Percentiles rank a stretch among this genome's conserved stretches.
phyloP scores from a whole-genome alignment of 2,329 filamentous ascomycete genomes.

The Juglanconis sp. region DNA sequence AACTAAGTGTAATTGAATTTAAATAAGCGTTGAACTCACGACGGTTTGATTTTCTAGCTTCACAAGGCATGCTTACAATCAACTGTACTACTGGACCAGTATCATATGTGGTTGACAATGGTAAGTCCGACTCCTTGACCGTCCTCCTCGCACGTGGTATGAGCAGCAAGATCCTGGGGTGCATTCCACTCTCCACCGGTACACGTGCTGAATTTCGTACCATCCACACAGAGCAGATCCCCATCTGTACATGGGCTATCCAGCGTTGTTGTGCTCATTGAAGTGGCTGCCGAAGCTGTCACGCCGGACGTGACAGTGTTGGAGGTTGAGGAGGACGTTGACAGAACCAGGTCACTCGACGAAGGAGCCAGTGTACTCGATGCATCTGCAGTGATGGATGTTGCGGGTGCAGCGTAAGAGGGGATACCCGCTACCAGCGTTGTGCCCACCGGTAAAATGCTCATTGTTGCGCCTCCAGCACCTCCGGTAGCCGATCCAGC shows the following conservation, averaged over 20 bases:
- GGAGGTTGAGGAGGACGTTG: not conserved
- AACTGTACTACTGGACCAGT: too few relatives aligned
- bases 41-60: too few relatives aligned
- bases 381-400: too few relatives aligned
- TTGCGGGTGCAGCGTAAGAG: not conserved
- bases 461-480: not conserved
- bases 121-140: conserved; percentile 4
- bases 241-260: conserved; percentile 9
- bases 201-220: conserved; percentile 10
- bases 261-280: not conserved
- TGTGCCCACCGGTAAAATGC: not conserved
- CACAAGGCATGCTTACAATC: too few relatives aligned
- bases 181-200: conserved; percentile 13
- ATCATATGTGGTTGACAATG: not conserved
- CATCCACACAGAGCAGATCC: conserved; percentile 9
- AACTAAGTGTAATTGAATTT: too few relatives aligned
- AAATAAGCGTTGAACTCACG: too few relatives aligned
- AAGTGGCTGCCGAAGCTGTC: not conserved
- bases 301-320: not conserved
- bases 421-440: not conserved
- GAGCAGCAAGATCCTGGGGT: conserved; percentile 6
- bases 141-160: conserved; percentile 7
- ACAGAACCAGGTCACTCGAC: not conserved
- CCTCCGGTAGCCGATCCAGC: not conserved
- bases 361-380: not conserved